Evolutionary conservation across 2,329 filamentous ascomycete genomes (phyloP), one percentile per base, ranked within the genome.

Genomic region (Colletotrichum destructivum): DNA sequence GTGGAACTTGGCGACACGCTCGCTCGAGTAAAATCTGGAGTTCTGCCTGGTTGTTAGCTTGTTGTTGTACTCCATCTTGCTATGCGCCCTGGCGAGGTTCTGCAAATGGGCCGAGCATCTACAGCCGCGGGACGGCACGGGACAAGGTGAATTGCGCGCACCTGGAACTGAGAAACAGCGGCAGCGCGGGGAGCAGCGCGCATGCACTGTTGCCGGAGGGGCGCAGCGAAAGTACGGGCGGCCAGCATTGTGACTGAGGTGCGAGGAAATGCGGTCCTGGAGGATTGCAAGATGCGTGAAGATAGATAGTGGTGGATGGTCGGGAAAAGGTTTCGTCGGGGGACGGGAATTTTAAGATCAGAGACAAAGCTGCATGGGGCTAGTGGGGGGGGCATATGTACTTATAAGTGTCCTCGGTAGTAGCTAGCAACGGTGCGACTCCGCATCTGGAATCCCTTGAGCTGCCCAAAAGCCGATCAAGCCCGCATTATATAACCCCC

Each of bases 1-100:
- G 80, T 94, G 92, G 88, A 98, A 99, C 87, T 96, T 94, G 84
- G 95, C 96, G 79, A 98, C 95, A 78, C 90, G 90, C 52, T 93
- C 90, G 81, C 87, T 89, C 81, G 89, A 90, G 86, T 92, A 95
- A 84, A 83, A 89, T 81, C 90, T 85, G 81, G 84, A 82, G 82
- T 84, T 84, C 87, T 90, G 75, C 15, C 8, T 51, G 51, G 18
- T 21, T n/a, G 12, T 65, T 67, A 77, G 60, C 73, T 21, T 40
- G 31, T 18, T 12, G 66, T 52, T 35, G 18, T 44, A 18, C 47
- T 47, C 46, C 26, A 56, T 63, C 46, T 46, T 51, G 60, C 12
- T 40, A 64, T 69, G 71, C 59, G 52, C 56, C 26, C 18, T 16
- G 9, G 16, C 40, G 54, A 72, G 54, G 42, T 47, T 49, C 31